Conservation (phyloP, 2,329 filamentous ascomycete species). For the Zasmidium cellare region DNA sequence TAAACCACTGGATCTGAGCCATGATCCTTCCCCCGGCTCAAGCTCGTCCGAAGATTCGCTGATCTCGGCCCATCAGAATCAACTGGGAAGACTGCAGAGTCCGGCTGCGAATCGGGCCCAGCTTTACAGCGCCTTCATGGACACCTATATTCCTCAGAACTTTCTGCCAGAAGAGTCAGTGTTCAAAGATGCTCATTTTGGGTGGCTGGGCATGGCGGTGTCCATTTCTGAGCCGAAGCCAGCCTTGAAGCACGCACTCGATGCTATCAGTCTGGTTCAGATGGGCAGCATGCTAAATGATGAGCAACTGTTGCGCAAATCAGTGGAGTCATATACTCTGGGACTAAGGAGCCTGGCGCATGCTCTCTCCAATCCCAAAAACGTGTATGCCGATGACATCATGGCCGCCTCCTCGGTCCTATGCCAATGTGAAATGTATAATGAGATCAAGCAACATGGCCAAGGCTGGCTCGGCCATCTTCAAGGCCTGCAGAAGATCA, state of each 20-base stretch:
- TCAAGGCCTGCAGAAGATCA: constrained; percentile 25
- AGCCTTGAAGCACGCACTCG: constrained; percentile 25
- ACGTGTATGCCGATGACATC: constrained; percentile 23
- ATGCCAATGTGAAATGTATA: constrained; percentile 28
- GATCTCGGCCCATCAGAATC: neutral
- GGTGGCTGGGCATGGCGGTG: constrained; percentile 20
- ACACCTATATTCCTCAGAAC: constrained; percentile 25
- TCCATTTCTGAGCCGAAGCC: constrained; percentile 9
- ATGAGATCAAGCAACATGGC: constrained; percentile 25
- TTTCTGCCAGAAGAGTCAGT: constrained; percentile 2
- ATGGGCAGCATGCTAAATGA: constrained; percentile 28
- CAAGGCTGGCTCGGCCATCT: constrained; percentile 28
- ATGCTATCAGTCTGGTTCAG: constrained; percentile 28
- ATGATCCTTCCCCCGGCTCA: neutral
- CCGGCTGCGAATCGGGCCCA: constrained; percentile 6
- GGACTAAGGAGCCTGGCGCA: constrained; percentile 21
- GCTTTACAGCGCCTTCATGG: constrained; percentile 25
- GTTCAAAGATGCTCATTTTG: constrained; percentile 10
- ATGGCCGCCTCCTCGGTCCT: constrained; percentile 28
- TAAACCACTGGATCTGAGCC: neutral
- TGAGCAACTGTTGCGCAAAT: constrained; percentile 19
- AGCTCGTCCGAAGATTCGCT: neutral
- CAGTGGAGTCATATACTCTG: constrained; percentile 23
- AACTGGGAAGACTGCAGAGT: neutral
- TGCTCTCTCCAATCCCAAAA: constrained; percentile 13